phyloP scores from a whole-genome alignment of 2,329 filamentous ascomycete genomes.

The Monosporascus sp. region DNA sequence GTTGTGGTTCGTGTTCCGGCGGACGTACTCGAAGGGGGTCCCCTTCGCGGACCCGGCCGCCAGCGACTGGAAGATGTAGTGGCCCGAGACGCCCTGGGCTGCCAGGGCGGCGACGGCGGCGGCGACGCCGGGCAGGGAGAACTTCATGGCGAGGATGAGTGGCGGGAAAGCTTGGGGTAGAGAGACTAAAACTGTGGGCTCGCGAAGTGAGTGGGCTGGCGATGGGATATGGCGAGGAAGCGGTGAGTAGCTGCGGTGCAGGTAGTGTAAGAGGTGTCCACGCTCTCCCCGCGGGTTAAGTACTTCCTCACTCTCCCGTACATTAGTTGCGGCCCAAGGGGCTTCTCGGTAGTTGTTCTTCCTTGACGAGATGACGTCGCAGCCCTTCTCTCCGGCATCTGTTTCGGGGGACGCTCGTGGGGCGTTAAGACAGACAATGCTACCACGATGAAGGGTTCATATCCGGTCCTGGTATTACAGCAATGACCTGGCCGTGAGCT shows the following conservation, averaged over 20 bases:
- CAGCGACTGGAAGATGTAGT: constrained; percentile 38
- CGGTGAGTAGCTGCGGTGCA: neutral
- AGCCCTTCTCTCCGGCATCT: neutral
- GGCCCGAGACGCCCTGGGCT: constrained; percentile 28
- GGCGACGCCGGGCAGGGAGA: constrained; percentile 14
- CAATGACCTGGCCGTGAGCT: neutral
- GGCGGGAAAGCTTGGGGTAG: too few species aligned
- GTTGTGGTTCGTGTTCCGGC: constrained; percentile 43
- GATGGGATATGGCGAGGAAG: neutral
- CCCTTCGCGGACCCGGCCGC: constrained; percentile 27
- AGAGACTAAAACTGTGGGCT: too few species aligned
- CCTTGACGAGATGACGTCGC: neutral
- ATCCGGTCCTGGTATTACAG: neutral
- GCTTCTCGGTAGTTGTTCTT: neutral
- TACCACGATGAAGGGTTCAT: neutral
- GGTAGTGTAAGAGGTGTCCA: neutral
- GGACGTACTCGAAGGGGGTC: constrained; percentile 32
- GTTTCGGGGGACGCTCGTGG: neutral
- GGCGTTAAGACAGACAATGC: neutral
- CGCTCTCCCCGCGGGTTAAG: neutral
- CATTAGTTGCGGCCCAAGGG: neutral
- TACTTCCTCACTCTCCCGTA: neutral
- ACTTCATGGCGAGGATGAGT: constrained; percentile 24
- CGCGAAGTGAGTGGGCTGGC: neutral
- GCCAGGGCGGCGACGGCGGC: constrained; percentile 25